Evolutionary conservation across 139 green algal genomes (phyloP), one percentile per base, ranked within the genome.

Genomic region (Asterochloris sp.): DNA sequence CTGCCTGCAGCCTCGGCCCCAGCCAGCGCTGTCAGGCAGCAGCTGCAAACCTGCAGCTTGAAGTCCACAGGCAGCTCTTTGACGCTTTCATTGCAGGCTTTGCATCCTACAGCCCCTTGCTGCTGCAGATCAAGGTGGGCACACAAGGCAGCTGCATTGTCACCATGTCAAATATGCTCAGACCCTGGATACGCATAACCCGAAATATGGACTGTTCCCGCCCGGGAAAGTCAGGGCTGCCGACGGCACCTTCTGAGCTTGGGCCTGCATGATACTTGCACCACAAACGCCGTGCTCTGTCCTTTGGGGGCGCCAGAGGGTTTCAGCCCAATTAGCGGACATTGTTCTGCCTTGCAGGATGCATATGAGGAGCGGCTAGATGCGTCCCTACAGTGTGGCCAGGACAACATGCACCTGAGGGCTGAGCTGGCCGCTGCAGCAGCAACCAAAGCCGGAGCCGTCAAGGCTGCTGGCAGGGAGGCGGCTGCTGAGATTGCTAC

Each of bases 371-470:
- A 54, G 38, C 38, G 38, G 38, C 38, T 54, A 6, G 38, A 54
- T 54, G 38, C 38, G 38, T 54, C 60, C 21, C 76, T 80, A 14
- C 76, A 80, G 24, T 80, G 76, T 64, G 76, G 60, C 2, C 24
- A 69, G 23, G 76, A 80, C 14, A 80, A 80, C 26, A 80, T 80
- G 60, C 13, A 69, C 23, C 76, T 80, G 24, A 24, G 76, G 14
- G n/a, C 76, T 80, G 54, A 80, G 23, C 60, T 80, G 23, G 76
- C 76, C 24, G 60, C 76, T 69, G 76, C 76, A 80, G 76, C 76
- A 54, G 61, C 67, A 54, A 47, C 68, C 60, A 61, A 69, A 38
- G 76, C 76, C 23, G 8, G 68, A 26, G 76, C 76, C 68, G 76
- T 80, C 76, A 80, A n/a, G 60, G 26, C 68, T 23, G 76, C 76